phyloP scores from a whole-genome alignment of 2,329 filamentous ascomycete species.

The Alternaria brassicicola region DNA sequence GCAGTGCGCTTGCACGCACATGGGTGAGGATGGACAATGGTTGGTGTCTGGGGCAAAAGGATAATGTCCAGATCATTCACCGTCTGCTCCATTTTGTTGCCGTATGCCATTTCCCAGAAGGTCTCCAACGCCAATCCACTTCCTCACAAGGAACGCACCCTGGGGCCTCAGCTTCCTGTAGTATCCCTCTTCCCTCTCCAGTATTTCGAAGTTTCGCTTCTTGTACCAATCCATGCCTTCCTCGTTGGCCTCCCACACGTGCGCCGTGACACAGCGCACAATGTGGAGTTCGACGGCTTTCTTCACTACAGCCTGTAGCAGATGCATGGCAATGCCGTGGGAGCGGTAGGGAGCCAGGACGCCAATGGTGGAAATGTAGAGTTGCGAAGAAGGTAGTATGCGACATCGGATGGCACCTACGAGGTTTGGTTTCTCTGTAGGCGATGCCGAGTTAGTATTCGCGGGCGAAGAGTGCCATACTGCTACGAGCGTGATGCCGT shows the following conservation, averaged over 20 bases:
- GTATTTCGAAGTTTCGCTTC: slow-evolving; percentile 62
- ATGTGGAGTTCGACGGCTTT: slow-evolving; percentile 59
- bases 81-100: slow-evolving; percentile 2
- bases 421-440: slow-evolving; percentile 43
- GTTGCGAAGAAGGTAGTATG: slow-evolving; percentile 48
- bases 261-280: slow-evolving; percentile 62
- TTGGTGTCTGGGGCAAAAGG: neutral
- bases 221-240: slow-evolving; percentile 67
- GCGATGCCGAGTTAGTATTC: neutral
- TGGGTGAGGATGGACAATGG: neutral
- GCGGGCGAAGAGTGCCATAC: slow-evolving; percentile 55
- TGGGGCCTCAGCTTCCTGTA: slow-evolving; percentile 64
- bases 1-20: neutral
- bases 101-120: slow-evolving; percentile 22
- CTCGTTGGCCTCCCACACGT: slow-evolving; percentile 68
- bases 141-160: slow-evolving; percentile 60
- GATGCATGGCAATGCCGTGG: slow-evolving; percentile 62
- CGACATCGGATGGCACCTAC: slow-evolving; percentile 57
- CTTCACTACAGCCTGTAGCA: slow-evolving; percentile 56
- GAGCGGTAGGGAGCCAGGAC: slow-evolving; percentile 65
- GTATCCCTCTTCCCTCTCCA: slow-evolving; percentile 61
- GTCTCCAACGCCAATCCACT: slow-evolving; percentile 49
- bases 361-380: slow-evolving; percentile 68
- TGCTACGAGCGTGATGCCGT: slow-evolving; percentile 64
- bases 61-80: slow-evolving; percentile 1